Evolutionary conservation across 345 rosid species (phyloP), one percentile per base, ranked within the genome.

Genomic region (Lepidium sativum): DNA sequence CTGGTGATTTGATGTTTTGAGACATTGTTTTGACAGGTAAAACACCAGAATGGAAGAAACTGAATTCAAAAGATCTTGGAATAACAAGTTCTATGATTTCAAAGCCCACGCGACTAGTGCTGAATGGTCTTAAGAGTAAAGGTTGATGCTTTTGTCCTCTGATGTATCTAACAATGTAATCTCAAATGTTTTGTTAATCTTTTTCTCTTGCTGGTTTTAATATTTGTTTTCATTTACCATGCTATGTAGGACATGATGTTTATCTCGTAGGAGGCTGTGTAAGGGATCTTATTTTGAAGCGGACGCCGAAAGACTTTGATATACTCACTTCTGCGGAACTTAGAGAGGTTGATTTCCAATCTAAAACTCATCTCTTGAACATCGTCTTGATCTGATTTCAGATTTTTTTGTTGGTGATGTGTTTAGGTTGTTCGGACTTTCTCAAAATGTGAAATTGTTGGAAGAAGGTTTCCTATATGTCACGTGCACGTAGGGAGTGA

Each of bases 201-300:
- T 23, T 11, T 1, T 20, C 43, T 38, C 11, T 27, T 40, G 35
- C 53, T 53, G 38, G 15, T 42, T 60, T 60, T 56, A 32, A 37
- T 7, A 41, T 3, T 44, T 8, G 62, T 53, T 15, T 33, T 31
- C 42, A 15, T 37, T 57, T 23, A 9, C 54, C 25, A 17, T 41
- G 18, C 61, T 51, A 1, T 65, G 50, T 54, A 89, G 98, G 97
- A 34, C 75, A 78, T 71, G 87, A 87, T 29, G 98, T 86, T 67
- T 87, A 87, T 69, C 96, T 92, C 60, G 96, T 92, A 4, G 94
- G 96, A 70, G 98, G 98, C 14, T 92, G 96, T 54, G 96, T 92
- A 33, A 77, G 97, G 23, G 97, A 89, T 83, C 94, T 89, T 74
- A 80, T 89, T 44, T 76, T 92, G 74, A 83, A 84, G 73, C 70